These are phyloP conservation scores for Hymenoscyphus infarciens DNA, from an alignment of 2,329 filamentous ascomycete species.

Conservation along the genomic window DNA sequence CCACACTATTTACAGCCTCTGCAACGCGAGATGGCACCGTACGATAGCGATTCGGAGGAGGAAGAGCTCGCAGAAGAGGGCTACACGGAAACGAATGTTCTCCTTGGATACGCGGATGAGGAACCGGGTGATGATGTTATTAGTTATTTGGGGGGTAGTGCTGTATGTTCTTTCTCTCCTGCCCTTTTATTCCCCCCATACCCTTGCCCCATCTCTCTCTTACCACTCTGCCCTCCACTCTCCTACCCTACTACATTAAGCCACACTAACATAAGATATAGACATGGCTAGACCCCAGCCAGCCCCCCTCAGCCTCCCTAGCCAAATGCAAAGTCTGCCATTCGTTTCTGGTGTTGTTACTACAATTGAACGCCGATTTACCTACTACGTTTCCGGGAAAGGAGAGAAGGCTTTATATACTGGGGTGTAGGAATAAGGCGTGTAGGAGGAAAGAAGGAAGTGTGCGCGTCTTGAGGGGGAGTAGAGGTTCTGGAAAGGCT, in stretches of 20 bases:
- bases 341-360: constrained; percentile 73
- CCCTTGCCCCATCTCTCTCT: neutral
- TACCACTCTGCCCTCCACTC: neutral
- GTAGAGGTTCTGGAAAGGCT: constrained; percentile 44
- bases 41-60: constrained; percentile 81
- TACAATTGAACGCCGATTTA: constrained; percentile 89
- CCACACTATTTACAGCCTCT: too few species aligned
- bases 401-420: constrained; percentile 83
- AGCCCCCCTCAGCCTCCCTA: constrained; percentile 69
- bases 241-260: neutral
- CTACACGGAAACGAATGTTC: constrained; percentile 78
- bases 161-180: constrained; percentile 54
- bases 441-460: constrained; percentile 83
- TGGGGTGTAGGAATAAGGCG: constrained; percentile 71
- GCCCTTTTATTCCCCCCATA: neutral
- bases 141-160: constrained; percentile 81
- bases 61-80: constrained; percentile 56
- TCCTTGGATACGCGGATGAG: constrained; percentile 83
- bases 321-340: constrained; percentile 88
- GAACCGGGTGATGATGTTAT: constrained; percentile 72
- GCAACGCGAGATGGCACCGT: constrained; percentile 55
- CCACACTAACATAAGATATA: constrained; percentile 36
- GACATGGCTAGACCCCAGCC: constrained; percentile 78
- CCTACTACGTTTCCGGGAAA: constrained; percentile 83
- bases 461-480: constrained; percentile 69